Percentiles rank a stretch among this genome's conserved stretches.
Conservation (phyloP, 2,329 filamentous ascomycete genomes). For the Aspergillus pseudoviridinutans region DNA sequence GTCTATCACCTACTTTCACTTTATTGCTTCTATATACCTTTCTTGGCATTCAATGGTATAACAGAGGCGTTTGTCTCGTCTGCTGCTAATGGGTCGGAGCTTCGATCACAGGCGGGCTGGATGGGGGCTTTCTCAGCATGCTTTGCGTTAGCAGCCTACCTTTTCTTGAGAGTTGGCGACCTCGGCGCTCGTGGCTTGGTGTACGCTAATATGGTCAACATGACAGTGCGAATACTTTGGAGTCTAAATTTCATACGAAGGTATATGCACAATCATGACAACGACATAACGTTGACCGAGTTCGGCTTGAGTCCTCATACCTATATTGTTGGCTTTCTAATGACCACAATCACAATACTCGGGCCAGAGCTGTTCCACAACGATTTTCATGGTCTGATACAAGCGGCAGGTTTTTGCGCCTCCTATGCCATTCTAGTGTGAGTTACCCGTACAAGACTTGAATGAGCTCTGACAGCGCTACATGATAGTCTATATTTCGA, state of each 20-base stretch:
- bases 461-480: constrained; percentile 16
- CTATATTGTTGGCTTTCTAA: constrained; percentile 43
- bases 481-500: constrained; percentile 34
- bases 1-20: constrained; percentile 69
- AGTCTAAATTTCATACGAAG: constrained; percentile 66
- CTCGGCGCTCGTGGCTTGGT: constrained; percentile 79
- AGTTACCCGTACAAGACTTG: constrained; percentile 37
- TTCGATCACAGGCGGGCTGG: constrained; percentile 73
- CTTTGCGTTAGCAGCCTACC: constrained; percentile 70
- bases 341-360: constrained; percentile 41
- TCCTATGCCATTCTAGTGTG: constrained; percentile 58
- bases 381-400: constrained; percentile 33
- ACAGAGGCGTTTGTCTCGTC: constrained; percentile 90
- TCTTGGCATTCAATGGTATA: constrained; percentile 87
- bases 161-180: constrained; percentile 65
- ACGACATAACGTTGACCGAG: constrained; percentile 38
- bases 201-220: constrained; percentile 83
- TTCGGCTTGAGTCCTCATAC: constrained; percentile 46
- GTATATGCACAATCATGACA: constrained; percentile 55
- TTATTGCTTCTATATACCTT: constrained; percentile 91
- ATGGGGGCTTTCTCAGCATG: constrained; percentile 77
- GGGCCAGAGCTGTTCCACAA: constrained; percentile 12
- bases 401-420: constrained; percentile 49
- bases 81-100: constrained; percentile 69
- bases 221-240: constrained; percentile 80